Base-by-base conservation (phyloP, 305 asterid species). In the Striga hermonthica region DNA sequence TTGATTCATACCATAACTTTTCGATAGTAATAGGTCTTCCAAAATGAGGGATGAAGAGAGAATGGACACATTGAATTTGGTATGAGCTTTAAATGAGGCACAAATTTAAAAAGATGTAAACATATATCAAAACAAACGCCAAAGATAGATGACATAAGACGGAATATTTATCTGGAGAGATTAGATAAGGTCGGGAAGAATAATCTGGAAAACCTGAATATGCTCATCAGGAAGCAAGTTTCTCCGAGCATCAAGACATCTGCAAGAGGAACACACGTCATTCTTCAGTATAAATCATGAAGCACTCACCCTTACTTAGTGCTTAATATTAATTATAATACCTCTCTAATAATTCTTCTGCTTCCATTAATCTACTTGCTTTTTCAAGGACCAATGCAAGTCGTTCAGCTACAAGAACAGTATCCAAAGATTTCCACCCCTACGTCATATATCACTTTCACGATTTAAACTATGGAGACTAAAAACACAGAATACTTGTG, bases 351-450 rank as follows among this genome's bases (percentile, higher is more conserved):
- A 93, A 84, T 72, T 86, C 88, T 74, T 81, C 90, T 35, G 99
- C 90, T 77, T 93, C 97, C 72, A 44, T 80, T 63, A 93, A 73
- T 66, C 69, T 79, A 71, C 96, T 95, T 41, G 75, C 73, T 31
- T 79, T 76, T 79, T 84, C 91, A 62, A 90, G 83, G 71, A 87
- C 79, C 73, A 83, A 66, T 36, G 99, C 97, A 66, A 93, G 97
- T 72, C 88, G 82, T 73, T 90, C 97, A 64, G 97, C 95, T 71
- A 91, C 86, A 78, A 82, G 54, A 71, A 90, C 82, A 56, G 97
- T 84, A 64, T 85, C 92, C 79, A 88, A 68, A 39, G 95, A 87
- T 71, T 75, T 72, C 97, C 97, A 90, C 41, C 96, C 97, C 98
- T 92, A 68, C 39, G 39, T 61, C 59, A 77, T 67, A 66, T 58